phyloP scores from a whole-genome alignment of 208 protist species.

The Blastocrithidia nonstop region DNA sequence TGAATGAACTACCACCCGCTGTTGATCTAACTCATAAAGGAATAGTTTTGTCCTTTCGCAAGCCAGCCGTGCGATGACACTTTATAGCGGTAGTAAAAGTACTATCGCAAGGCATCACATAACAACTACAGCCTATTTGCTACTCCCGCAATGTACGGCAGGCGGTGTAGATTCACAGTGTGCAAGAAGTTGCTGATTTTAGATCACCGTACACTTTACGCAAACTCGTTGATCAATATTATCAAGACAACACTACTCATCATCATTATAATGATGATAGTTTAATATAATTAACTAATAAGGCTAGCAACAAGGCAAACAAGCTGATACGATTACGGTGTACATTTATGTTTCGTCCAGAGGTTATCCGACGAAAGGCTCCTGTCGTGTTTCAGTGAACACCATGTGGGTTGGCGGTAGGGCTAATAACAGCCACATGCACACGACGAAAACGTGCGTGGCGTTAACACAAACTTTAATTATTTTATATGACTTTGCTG shows the following conservation, averaged over 20 bases:
- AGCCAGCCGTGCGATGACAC: conserved; percentile 8
- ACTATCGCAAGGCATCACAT: conserved; percentile 34
- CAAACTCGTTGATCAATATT: no score
- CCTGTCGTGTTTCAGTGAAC: conserved; percentile 61
- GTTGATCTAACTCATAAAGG: conserved; percentile 51
- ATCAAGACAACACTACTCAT: no score
- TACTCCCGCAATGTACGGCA: conserved; percentile 68
- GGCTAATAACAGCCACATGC: conserved; percentile 9
- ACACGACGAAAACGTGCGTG: not conserved
- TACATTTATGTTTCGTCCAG: conserved; percentile 58
- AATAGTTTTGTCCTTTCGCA: conserved; percentile 25
- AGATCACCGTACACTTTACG: no score
- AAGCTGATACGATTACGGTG: conserved; percentile 7
- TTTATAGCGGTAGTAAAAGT: conserved; percentile 30
- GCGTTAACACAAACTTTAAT: not conserved
- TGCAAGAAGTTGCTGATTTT: no score
- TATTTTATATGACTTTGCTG: no score
- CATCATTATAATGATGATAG: no score
- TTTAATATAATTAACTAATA: no score
- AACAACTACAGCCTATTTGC: conserved; percentile 51
- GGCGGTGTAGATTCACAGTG: conserved; percentile 42
- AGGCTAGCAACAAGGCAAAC: not conserved
- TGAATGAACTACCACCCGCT: conserved; percentile 55
- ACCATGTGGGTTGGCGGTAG: conserved; percentile 54
- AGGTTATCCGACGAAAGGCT: conserved; percentile 37